Percentiles rank a stretch among this genome's conserved stretches.
phyloP scores from a whole-genome alignment of 148 eudicot species.

The Vaccinium macrocarpon region DNA sequence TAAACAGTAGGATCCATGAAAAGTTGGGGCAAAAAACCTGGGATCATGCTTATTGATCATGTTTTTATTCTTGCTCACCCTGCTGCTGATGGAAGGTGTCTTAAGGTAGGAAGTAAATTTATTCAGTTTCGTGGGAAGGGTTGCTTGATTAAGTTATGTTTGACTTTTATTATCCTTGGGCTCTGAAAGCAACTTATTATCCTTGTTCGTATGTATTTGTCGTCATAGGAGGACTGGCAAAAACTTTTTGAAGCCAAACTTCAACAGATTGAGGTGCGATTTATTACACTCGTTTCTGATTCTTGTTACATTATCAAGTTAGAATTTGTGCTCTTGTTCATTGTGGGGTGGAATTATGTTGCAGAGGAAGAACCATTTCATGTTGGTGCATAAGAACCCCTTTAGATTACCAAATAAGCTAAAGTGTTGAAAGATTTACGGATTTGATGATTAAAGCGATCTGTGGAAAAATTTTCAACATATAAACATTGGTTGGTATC shows the following conservation, averaged over 20 bases:
- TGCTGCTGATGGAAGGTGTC: constrained; percentile 76
- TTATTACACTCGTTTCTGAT: constrained; percentile 1
- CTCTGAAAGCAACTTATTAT: constrained; percentile 8
- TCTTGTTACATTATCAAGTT: constrained; percentile 1
- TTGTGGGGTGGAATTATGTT: neutral
- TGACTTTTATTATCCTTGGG: neutral
- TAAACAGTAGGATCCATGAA: constrained; percentile 82
- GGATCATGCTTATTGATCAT: constrained; percentile 92
- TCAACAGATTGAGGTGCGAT: constrained; percentile 87
- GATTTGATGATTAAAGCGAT: neutral
- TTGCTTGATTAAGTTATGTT: neutral
- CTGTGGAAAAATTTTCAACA: neutral
- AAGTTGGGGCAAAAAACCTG: constrained; percentile 97
- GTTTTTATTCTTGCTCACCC: constrained; percentile 91
- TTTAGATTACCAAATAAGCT: neutral
- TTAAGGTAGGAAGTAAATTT: constrained; percentile 46
- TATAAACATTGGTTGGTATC: neutral
- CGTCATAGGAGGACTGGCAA: constrained; percentile 66
- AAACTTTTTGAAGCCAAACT: constrained; percentile 89
- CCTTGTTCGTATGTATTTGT: neutral
- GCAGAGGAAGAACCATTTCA: neutral
- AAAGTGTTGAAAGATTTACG: neutral
- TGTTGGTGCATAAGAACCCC: neutral
- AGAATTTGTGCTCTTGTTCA: neutral
- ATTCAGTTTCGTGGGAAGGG: neutral